Conservation (phyloP, 2,329 filamentous ascomycete species). For the Beauveria varroae region DNA sequence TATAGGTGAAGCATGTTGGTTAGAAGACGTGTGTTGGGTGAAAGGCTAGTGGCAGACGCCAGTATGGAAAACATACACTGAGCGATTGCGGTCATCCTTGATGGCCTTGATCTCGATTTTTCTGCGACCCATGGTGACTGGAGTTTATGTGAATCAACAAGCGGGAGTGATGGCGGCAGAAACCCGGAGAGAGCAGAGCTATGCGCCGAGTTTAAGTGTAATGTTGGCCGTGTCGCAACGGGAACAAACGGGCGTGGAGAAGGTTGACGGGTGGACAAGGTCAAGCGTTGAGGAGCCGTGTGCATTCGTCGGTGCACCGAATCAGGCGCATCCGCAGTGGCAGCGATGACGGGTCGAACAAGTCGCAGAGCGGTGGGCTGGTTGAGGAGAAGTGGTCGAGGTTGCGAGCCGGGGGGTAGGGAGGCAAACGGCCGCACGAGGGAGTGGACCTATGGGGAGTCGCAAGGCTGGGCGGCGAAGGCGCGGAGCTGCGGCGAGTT, state of each 20-base stretch:
- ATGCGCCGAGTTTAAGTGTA: background rate
- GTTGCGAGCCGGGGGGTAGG: background rate
- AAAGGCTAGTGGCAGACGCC: background rate
- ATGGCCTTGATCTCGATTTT: slow-evolving; percentile 99
- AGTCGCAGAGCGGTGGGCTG: background rate
- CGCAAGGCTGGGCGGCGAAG: background rate
- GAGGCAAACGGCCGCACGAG: background rate
- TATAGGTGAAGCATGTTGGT: slow-evolving; percentile 30
- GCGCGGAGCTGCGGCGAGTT: background rate
- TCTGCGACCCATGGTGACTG: slow-evolving; percentile 73
- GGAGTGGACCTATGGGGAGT: background rate
- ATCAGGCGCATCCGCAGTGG: background rate
- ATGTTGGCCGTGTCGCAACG: background rate
- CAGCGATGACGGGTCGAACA: background rate
- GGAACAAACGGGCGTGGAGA: background rate
- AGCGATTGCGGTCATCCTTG: slow-evolving; percentile 96
- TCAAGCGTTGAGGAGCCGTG: background rate
- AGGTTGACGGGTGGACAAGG: background rate
- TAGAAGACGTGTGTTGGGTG: background rate
- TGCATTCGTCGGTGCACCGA: background rate
- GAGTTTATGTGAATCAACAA: slow-evolving; percentile 6
- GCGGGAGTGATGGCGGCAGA: background rate
- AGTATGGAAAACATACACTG: slow-evolving; percentile 64
- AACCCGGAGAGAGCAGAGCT: background rate
- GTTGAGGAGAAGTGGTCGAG: background rate